Conservation (phyloP, 1,284 basidiomycete species). For the Rugosomyces carneus region DNA sequence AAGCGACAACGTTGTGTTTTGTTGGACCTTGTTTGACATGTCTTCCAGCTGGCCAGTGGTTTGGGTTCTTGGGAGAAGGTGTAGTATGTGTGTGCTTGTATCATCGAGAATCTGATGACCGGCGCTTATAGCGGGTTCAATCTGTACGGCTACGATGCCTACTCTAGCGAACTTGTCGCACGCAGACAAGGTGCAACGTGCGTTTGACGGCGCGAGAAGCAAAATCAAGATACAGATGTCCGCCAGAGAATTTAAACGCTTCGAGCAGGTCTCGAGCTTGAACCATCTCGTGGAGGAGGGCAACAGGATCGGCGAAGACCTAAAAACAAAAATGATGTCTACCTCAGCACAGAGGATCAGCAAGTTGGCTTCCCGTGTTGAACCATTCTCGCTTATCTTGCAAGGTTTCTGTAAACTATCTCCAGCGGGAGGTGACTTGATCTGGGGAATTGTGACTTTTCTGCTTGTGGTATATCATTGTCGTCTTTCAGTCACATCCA, state of each 20-base stretch:
- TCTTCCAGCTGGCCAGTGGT: too few species aligned
- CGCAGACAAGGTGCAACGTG: not conserved
- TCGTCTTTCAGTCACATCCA: not conserved
- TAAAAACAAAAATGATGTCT: not conserved
- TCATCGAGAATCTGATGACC: too few species aligned
- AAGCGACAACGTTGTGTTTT: too few species aligned
- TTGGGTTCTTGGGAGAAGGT: too few species aligned
- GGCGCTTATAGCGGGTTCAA: too few species aligned
- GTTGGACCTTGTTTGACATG: too few species aligned
- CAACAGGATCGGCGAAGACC: not conserved
- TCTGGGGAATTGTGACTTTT: not conserved
- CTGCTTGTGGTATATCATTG: not conserved
- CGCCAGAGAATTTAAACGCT: not conserved
- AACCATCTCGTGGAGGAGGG: not conserved
- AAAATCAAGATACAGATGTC: conserved; percentile 1
- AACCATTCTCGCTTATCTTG: not conserved
- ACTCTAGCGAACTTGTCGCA: not conserved
- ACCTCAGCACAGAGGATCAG: not conserved
- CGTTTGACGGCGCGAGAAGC: conserved; percentile 3
- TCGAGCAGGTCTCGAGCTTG: not conserved
- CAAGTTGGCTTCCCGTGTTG: not conserved
- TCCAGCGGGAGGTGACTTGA: not conserved
- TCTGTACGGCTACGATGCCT: too few species aligned
- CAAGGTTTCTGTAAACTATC: not conserved
- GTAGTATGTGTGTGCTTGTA: too few species aligned